Percentiles rank a stretch among this genome's conserved stretches.
phyloP scores from a whole-genome alignment of 2,329 filamentous ascomycete genomes.

The Phialophora macrospora region DNA sequence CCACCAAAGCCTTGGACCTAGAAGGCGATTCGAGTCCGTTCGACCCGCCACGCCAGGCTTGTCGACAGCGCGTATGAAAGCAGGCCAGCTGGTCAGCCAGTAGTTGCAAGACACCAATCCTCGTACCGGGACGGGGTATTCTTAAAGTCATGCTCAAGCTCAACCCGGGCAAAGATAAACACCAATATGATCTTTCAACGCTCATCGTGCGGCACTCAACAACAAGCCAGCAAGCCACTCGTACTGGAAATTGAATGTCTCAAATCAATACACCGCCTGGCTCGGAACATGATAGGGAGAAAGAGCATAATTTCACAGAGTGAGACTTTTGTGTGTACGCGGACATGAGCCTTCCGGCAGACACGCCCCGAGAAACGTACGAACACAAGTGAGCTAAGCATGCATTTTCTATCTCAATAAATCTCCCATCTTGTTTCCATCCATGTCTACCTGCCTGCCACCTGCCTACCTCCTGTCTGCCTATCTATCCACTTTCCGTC shows the following conservation, averaged over 20 bases:
- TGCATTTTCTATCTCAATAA: neutral
- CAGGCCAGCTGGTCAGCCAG: neutral
- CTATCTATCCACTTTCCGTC: neutral
- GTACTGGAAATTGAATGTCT: neutral
- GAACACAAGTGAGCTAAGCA: neutral
- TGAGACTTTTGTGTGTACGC: neutral
- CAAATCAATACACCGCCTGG: neutral
- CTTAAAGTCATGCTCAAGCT: neutral
- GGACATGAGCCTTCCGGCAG: neutral
- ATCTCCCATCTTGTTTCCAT: neutral
- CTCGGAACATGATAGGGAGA: neutral
- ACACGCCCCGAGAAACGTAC: neutral
- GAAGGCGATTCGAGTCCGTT: neutral
- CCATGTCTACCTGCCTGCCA: too few species aligned
- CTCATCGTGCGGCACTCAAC: neutral
- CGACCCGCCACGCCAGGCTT: too few species aligned
- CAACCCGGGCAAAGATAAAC: neutral
- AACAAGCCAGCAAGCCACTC: neutral
- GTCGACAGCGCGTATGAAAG: neutral
- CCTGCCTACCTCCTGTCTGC: too few species aligned
- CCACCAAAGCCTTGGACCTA: neutral
- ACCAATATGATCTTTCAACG: neutral
- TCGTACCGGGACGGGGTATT: neutral
- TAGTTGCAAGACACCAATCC: neutral
- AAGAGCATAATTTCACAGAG: neutral